These are phyloP conservation scores for Misopates orontium DNA, from an alignment of 257 asterid species.

Conservation along the genomic window DNA sequence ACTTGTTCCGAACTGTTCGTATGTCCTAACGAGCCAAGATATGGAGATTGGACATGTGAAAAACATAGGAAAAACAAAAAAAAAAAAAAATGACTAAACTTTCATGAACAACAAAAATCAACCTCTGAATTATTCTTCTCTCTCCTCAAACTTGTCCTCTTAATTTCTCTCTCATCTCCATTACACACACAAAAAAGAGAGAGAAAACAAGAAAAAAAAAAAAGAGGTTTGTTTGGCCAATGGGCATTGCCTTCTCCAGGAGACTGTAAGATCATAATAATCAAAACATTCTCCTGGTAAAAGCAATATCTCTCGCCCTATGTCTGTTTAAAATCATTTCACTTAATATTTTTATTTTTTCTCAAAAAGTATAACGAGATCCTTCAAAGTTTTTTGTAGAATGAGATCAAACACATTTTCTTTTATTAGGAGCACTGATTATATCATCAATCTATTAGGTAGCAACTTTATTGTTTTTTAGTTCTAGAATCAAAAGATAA, in stretches of 20 bases:
- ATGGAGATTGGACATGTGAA: not conserved
- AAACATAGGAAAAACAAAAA: slow-evolving; percentile 16
- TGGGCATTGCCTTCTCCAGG: slow-evolving; percentile 26
- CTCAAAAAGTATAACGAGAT: not conserved
- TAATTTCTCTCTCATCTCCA: slow-evolving; percentile 26
- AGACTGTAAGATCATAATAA: slow-evolving; percentile 26
- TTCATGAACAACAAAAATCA: slow-evolving; percentile 22
- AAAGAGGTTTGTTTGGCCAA: slow-evolving; percentile 22
- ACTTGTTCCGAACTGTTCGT: slow-evolving; percentile 22
- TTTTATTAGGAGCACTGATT: slow-evolving; percentile 2
- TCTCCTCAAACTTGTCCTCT: not conserved
- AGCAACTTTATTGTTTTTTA: slow-evolving; percentile 9
- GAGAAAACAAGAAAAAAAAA: slow-evolving; percentile 18
- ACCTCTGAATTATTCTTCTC: not conserved
- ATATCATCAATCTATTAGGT: slow-evolving; percentile 20
- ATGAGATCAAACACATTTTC: slow-evolving; percentile 8
- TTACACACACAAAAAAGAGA: slow-evolving; percentile 20
- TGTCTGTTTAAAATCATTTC: not conserved
- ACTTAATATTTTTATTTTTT: not conserved
- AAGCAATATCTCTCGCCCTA: slow-evolving; percentile 16
- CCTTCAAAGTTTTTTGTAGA: not conserved
- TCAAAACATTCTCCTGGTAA: not conserved
- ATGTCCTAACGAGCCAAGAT: slow-evolving; percentile 15
- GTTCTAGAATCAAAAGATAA: slow-evolving; percentile 8
- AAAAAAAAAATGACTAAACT: slow-evolving; percentile 10